Percentiles rank a stretch among this genome's conserved stretches.
phyloP scores from a whole-genome alignment of 1,284 basidiomycete species.

The Heliocybe sulcata region DNA sequence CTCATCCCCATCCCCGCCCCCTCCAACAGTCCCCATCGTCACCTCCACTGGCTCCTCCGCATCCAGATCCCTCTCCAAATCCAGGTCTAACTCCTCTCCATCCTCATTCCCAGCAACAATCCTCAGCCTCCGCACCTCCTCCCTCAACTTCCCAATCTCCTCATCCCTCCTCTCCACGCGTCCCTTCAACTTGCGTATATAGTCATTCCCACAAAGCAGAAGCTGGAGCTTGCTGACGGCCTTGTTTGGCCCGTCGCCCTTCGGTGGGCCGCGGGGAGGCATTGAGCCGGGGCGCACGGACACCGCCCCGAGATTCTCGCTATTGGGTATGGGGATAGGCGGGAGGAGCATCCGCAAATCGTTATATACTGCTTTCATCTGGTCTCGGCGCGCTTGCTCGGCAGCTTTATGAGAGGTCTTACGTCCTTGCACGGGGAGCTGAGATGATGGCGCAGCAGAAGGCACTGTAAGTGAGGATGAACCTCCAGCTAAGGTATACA shows the following conservation, averaged over 20 bases:
- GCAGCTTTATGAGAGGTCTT: slow-evolving; percentile 96
- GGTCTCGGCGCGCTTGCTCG: slow-evolving; percentile 95
- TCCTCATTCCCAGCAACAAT: slow-evolving; percentile 18
- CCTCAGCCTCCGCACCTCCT: slow-evolving; percentile 63
- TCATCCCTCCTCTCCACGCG: slow-evolving; percentile 80
- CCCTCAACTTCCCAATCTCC: slow-evolving; percentile 67
- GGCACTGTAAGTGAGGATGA: slow-evolving; percentile 14
- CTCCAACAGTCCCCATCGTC: slow-evolving; percentile 6
- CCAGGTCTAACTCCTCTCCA: slow-evolving; percentile 25
- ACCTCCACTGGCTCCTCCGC: slow-evolving; percentile 24
- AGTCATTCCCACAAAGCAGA: slow-evolving; percentile 86
- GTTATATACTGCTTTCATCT: slow-evolving; percentile 93
- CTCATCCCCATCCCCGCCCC: slow-evolving; percentile 11
- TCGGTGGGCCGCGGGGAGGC: slow-evolving; percentile 81
- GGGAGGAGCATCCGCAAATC: slow-evolving; percentile 86
- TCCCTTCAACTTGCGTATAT: slow-evolving; percentile 68
- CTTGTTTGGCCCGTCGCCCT: slow-evolving; percentile 87
- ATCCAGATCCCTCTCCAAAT: slow-evolving; percentile 35
- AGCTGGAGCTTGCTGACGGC: slow-evolving; percentile 95
- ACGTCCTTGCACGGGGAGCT: slow-evolving; percentile 35
- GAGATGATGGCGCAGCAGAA: slow-evolving; percentile 16
- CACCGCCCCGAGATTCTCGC: slow-evolving; percentile 51
- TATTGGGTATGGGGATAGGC: slow-evolving; percentile 76
- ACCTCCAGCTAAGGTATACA: slow-evolving; percentile 3
- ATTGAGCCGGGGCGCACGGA: slow-evolving; percentile 77